Evolutionary conservation across 495 filamentous ascomycete species (phyloP).

Genomic region (Daldinia vernicosa): DNA sequence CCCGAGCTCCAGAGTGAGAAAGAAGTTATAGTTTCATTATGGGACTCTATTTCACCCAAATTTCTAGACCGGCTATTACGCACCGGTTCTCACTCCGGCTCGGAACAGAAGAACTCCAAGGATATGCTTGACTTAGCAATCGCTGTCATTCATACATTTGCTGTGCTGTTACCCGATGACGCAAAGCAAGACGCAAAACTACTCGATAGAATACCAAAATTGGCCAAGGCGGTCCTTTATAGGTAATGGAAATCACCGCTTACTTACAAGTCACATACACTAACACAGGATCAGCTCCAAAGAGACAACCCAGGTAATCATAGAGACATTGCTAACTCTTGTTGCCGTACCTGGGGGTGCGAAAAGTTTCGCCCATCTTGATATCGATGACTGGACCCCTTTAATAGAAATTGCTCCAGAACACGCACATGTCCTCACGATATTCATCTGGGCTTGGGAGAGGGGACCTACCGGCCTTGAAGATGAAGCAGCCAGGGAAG

Average conservation of each 20-base stretch:
- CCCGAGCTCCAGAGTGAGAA: slow-evolving; percentile 54
- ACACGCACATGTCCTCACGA: slow-evolving; percentile 59
- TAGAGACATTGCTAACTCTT: slow-evolving; percentile 64
- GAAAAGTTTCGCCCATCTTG: slow-evolving; percentile 48
- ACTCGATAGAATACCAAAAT: slow-evolving; percentile 56
- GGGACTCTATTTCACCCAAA: slow-evolving; percentile 64
- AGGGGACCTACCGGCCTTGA: slow-evolving; percentile 44
- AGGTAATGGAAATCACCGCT: slow-evolving; percentile 54
- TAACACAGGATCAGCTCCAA: slow-evolving; percentile 55
- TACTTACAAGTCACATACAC: background rate
- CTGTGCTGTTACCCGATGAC: slow-evolving; percentile 58
- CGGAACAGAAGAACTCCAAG: slow-evolving; percentile 51
- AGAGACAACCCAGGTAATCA: slow-evolving; percentile 58
- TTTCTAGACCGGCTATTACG: slow-evolving; percentile 69
- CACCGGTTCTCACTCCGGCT: slow-evolving; percentile 50
- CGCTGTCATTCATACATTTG: slow-evolving; percentile 67
- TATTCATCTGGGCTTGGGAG: slow-evolving; percentile 62
- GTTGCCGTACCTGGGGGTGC: slow-evolving; percentile 58
- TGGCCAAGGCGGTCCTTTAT: slow-evolving; percentile 59
- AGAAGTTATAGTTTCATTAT: slow-evolving; percentile 50
- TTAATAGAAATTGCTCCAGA: slow-evolving; percentile 63
- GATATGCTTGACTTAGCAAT: slow-evolving; percentile 71
- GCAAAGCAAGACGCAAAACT: slow-evolving; percentile 55
- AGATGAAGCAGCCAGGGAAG: slow-evolving; percentile 32
- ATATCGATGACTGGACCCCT: slow-evolving; percentile 57